phyloP scores from a whole-genome alignment of 2,329 filamentous ascomycete species.

The Rhinocladiella mackenziei region DNA sequence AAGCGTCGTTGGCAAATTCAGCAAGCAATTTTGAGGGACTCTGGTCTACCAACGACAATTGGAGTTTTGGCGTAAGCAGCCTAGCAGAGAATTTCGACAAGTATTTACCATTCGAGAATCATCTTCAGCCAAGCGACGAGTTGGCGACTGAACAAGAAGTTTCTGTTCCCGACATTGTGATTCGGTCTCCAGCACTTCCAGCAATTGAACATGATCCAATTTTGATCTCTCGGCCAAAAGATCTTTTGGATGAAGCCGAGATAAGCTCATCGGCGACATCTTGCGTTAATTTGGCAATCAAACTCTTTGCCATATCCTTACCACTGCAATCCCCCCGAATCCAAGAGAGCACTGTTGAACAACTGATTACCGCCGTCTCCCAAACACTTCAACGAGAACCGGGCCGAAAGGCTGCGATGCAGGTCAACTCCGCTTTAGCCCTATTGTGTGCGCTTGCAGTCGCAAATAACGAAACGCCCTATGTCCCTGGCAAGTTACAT shows the following conservation, averaged over 20 bases:
- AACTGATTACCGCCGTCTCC: slow-evolving; percentile 77
- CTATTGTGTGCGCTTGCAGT: slow-evolving; percentile 78
- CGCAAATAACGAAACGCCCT: slow-evolving; percentile 73
- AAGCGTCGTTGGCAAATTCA: slow-evolving; percentile 85
- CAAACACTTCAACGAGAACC: slow-evolving; percentile 76
- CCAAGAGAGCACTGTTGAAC: slow-evolving; percentile 92
- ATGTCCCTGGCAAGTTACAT: slow-evolving; percentile 67
- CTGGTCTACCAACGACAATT: slow-evolving; percentile 94
- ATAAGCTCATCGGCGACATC: slow-evolving; percentile 72
- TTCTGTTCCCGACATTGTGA: slow-evolving; percentile 25
- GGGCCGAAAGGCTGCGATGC: slow-evolving; percentile 83
- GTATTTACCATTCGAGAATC: slow-evolving; percentile 55
- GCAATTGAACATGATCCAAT: slow-evolving; percentile 62
- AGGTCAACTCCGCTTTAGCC: slow-evolving; percentile 81
- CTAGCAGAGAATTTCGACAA: slow-evolving; percentile 74
- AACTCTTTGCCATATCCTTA: slow-evolving; percentile 85
- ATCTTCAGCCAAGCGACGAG: slow-evolving; percentile 31
- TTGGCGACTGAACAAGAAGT: slow-evolving; percentile 31
- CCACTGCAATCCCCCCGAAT: slow-evolving; percentile 86
- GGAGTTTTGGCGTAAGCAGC: slow-evolving; percentile 87
- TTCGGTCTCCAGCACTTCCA: slow-evolving; percentile 24
- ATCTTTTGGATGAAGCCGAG: slow-evolving; percentile 10
- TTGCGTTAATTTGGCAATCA: slow-evolving; percentile 89
- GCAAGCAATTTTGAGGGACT: slow-evolving; percentile 87
- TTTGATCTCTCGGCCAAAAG: slow-evolving; percentile 19